A percentile compares a stretch with the other conserved stretches of the same genome.
phyloP scores from a whole-genome alignment of 495 filamentous ascomycete species.

The Podospora appendiculata region DNA sequence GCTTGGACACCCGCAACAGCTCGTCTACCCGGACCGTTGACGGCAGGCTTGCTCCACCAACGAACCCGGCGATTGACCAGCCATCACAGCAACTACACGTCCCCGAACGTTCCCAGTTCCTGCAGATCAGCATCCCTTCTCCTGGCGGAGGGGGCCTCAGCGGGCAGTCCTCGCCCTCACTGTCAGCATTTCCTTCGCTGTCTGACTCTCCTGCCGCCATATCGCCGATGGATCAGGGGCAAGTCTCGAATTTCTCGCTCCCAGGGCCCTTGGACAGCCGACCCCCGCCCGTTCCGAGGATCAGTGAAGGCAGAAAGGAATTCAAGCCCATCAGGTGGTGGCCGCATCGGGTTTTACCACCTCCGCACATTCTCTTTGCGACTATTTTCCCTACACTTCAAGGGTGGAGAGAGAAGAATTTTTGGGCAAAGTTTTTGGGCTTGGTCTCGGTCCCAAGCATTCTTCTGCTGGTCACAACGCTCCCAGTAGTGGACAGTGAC shows the following conservation, averaged over 20 bases:
- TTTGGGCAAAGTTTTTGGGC: conserved; percentile 71
- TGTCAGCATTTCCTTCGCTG: conserved; percentile 34
- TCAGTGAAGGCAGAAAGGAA: conserved; percentile 26
- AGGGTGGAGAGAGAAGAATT: conserved; percentile 65
- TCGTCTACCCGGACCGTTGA: conserved; percentile 17
- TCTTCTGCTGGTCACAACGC: conserved; percentile 79
- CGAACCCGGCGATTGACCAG: background rate
- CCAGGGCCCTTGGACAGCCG: conserved; percentile 17
- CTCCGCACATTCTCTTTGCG: conserved; percentile 57
- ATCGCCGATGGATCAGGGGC: conserved; percentile 35
- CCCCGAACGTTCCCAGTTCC: background rate
- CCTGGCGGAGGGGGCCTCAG: conserved; percentile 44
- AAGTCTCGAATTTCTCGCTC: conserved; percentile 25
- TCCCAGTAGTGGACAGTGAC: conserved; percentile 78
- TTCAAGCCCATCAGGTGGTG: conserved; percentile 55
- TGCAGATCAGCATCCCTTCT: conserved; percentile 28
- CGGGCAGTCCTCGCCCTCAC: conserved; percentile 33
- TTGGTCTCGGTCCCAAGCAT: conserved; percentile 80
- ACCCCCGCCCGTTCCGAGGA: conserved; percentile 10
- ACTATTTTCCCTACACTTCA: conserved; percentile 87
- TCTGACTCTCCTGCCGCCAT: conserved; percentile 35
- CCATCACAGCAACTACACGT: conserved; percentile 15
- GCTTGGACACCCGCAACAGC: conserved; percentile 13
- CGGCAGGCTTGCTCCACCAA: conserved; percentile 22
- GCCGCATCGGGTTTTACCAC: conserved; percentile 63